Percentiles rank a stretch among this genome's conserved stretches.
These are phyloP conservation scores for Claviceps fusiformis DNA, from an alignment of 2,329 filamentous ascomycete species.

Conservation along the genomic window DNA sequence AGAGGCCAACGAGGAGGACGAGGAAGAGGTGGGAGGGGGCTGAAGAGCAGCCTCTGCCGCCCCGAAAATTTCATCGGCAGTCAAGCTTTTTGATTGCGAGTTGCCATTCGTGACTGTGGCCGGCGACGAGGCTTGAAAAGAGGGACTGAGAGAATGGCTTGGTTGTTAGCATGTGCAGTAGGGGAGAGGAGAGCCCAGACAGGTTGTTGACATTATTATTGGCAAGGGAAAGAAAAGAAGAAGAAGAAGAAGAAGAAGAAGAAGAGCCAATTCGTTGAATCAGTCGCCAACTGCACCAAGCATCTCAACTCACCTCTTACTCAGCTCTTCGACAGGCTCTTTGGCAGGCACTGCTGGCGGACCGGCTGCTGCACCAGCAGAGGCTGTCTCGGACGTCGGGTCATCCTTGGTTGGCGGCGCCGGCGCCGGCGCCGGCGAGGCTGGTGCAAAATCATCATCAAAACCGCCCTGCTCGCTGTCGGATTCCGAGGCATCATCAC, in stretches of 20 bases:
- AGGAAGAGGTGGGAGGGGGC: background rate
- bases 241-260: no score
- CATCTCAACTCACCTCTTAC: slow-evolving; percentile 13
- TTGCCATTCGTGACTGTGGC: slow-evolving; percentile 16
- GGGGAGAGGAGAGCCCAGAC: no score
- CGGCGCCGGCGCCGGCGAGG: slow-evolving; percentile 24
- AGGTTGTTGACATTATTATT: no score
- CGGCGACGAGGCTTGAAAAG: slow-evolving; percentile 19
- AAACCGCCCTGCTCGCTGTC: slow-evolving; percentile 72
- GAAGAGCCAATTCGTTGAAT: no score
- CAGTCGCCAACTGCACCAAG: no score
- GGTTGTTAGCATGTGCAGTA: background rate
- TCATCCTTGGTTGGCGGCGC: slow-evolving; percentile 22
- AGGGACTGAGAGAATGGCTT: slow-evolving; percentile 7
- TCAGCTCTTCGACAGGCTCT: slow-evolving; percentile 12
- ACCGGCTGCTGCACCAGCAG: background rate
- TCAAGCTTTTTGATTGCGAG: slow-evolving; percentile 17
- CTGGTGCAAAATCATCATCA: slow-evolving; percentile 79
- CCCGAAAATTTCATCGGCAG: slow-evolving; percentile 30
- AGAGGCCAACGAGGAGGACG: background rate
- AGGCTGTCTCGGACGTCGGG: slow-evolving; percentile 7
- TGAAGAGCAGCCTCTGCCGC: slow-evolving; percentile 8
- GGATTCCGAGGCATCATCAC: slow-evolving; percentile 70
- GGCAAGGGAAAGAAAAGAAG: no score
- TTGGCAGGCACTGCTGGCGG: slow-evolving; percentile 13